Evolutionary conservation across 2,329 filamentous ascomycete genomes (phyloP).

Genomic region (Pestalotiopsis sp.): DNA sequence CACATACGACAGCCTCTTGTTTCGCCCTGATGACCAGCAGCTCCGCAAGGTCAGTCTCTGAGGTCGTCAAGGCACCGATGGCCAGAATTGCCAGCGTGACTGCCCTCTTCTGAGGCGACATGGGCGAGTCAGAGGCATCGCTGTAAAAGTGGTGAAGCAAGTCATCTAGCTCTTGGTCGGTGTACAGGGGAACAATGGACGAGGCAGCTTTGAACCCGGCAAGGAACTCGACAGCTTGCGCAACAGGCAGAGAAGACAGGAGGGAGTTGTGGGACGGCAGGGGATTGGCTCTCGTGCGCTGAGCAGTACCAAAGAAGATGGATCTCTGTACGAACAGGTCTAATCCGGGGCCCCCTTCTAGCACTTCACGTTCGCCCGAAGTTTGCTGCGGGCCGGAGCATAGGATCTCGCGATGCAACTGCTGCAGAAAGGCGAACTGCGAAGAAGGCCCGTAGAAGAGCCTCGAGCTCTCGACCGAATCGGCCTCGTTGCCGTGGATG

Average conservation of each 20-base stretch:
- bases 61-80: conserved; percentile 26
- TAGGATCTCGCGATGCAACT: conserved; percentile 30
- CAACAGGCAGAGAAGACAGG: conserved; percentile 15
- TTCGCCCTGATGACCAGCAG: conserved; percentile 27
- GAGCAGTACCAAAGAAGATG: conserved; percentile 33
- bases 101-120: conserved; percentile 25
- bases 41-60: conserved; percentile 27
- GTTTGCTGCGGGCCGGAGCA: conserved; percentile 18
- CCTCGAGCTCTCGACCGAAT: conserved; percentile 25
- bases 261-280: conserved; percentile 10
- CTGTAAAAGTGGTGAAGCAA: conserved; percentile 22
- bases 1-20: conserved; percentile 25
- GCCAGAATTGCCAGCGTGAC: conserved; percentile 26
- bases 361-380: conserved; percentile 25
- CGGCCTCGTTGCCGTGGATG: conserved; percentile 20
- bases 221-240: conserved; percentile 16
- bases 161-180: conserved; percentile 22
- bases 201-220: neutral
- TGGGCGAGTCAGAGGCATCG: conserved; percentile 6
- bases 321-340: conserved; percentile 32
- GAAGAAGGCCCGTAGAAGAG: conserved; percentile 31
- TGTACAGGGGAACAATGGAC: conserved; percentile 22
- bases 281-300: conserved; percentile 19
- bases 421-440: conserved; percentile 33
- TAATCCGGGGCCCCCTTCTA: conserved; percentile 22